phyloP scores from a whole-genome alignment of 495 filamentous ascomycete species.

The Trichoderma erinaceum region DNA sequence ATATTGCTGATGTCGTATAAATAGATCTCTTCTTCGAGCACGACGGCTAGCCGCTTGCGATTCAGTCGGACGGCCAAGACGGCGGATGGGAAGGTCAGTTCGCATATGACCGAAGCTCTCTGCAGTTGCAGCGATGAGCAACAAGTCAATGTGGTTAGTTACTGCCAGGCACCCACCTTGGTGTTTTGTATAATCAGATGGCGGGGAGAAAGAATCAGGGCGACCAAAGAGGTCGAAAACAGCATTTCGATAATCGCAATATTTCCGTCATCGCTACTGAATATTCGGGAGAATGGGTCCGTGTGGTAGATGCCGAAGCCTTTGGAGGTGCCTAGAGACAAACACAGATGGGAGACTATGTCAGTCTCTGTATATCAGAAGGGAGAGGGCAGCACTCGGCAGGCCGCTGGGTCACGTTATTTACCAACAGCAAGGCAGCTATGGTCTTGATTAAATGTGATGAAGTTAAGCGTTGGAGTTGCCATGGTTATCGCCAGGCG shows the following conservation, averaged over 20 bases:
- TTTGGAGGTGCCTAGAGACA: conserved; percentile 63
- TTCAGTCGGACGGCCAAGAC: conserved; percentile 90
- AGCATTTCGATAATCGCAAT: conserved; percentile 96
- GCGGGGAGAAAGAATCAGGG: conserved; percentile 80
- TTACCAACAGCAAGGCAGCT: conserved; percentile 89
- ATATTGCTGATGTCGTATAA: conserved; percentile 98
- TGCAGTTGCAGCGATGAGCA: conserved; percentile 29
- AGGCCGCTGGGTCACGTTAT: conserved; percentile 22
- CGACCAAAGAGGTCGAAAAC: conserved; percentile 97
- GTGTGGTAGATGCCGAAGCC: conserved; percentile 95
- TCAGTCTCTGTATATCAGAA: not conserved
- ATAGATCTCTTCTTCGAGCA: conserved; percentile 92
- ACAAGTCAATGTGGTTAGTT: not conserved
- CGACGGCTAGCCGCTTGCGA: conserved; percentile 85
- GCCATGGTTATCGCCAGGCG: conserved; percentile 29
- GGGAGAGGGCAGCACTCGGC: not conserved
- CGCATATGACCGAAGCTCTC: conserved; percentile 94
- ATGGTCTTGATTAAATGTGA: conserved; percentile 99
- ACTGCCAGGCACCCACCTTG: conserved; percentile 55
- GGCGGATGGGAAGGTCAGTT: conserved; percentile 92
- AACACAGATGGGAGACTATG: not conserved
- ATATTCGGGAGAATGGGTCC: conserved; percentile 89
- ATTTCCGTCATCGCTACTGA: conserved; percentile 86
- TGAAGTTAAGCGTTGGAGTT: conserved; percentile 78
- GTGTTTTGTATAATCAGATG: conserved; percentile 94